Base-by-base conservation (phyloP, 805 yeast species). In the Schizosaccharomyces osmophilus region DNA sequence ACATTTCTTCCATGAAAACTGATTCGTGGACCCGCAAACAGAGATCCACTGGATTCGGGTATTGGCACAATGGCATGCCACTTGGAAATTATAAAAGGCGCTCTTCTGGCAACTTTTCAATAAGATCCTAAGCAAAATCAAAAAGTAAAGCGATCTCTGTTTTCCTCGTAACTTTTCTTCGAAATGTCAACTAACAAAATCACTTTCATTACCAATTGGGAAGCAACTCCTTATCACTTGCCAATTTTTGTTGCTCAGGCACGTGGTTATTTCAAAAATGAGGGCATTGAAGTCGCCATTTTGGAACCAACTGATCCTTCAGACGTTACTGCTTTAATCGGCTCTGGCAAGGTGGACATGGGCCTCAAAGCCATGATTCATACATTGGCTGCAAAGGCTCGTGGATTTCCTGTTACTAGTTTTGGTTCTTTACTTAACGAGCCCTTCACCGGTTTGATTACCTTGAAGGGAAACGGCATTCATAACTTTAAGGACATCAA, bases 311-410 rank as follows among this genome's bases (percentile, higher is more conserved):
- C 79, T 55, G 78, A 78, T 65, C 82, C 82, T 26, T 77, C 80
- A 15, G 82, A 79, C 68, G 82, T 78, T 55, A 79, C 82, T 32
- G 81, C 79, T 63, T 70, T 79, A 63, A 76, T 79, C 68, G 82
- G 82, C 5, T 73, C 79, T 1, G 82, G 82, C 39, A 79, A 79
- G 64, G 73, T 78, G 59, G 82, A 79, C 69, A 77, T 79, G 79
- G 82, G 82, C 15, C 71, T 79, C 64, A 79, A 79, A 67, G 82
- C 82, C 55, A 79, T 79, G 82, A 78, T 79, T 65, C 82, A 79
- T 66, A 79, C 82, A 4, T 70, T 79, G 63, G 82, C 82, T 61
- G 82, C 81, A 29, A 78, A 78, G 67, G 82, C 82, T 13, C 74
- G 82, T 64, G 81, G 81, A 9, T 79, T 72, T 67, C 80, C 80